A percentile compares a stretch with the other conserved stretches of the same genome.
These are phyloP conservation scores for Fusarium chaquense DNA, from an alignment of 2,329 filamentous ascomycete genomes.

Conservation along the genomic window DNA sequence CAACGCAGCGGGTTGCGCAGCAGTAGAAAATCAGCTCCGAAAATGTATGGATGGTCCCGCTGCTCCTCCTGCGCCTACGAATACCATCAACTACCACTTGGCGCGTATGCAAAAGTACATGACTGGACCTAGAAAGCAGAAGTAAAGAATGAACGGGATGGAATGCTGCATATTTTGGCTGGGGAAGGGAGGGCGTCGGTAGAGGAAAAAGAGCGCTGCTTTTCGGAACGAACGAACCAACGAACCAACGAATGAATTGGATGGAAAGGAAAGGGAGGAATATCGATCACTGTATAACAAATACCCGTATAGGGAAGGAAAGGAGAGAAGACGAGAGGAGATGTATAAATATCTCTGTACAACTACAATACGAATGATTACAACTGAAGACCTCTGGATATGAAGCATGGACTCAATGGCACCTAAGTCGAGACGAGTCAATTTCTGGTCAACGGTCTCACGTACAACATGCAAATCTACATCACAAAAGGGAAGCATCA, in stretches of 20 bases:
- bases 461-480: background rate
- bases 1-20: slow-evolving; percentile 69
- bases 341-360: slow-evolving; percentile 47
- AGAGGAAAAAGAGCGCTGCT: slow-evolving; percentile 36
- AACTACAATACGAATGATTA: slow-evolving; percentile 41
- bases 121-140: slow-evolving; percentile 61
- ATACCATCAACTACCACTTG: slow-evolving; percentile 94
- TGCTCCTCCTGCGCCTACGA: slow-evolving; percentile 63
- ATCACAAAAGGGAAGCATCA: background rate
- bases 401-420: background rate
- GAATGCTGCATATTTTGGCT: background rate
- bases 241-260: background rate
- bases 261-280: background rate
- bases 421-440: background rate
- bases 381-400: background rate
- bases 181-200: slow-evolving; percentile 30
- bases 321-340: slow-evolving; percentile 14
- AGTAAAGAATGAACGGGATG: slow-evolving; percentile 36
- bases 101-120: slow-evolving; percentile 79
- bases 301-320: slow-evolving; percentile 16
- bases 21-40: slow-evolving; percentile 70
- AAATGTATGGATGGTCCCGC: slow-evolving; percentile 83
- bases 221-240: slow-evolving; percentile 4
- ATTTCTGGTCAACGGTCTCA: background rate
- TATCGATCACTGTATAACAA: slow-evolving; percentile 42